Percentiles rank a stretch among this genome's conserved stretches.
phyloP scores from a whole-genome alignment of 2,329 filamentous ascomycete genomes.

The Alternaria conjuncta region DNA sequence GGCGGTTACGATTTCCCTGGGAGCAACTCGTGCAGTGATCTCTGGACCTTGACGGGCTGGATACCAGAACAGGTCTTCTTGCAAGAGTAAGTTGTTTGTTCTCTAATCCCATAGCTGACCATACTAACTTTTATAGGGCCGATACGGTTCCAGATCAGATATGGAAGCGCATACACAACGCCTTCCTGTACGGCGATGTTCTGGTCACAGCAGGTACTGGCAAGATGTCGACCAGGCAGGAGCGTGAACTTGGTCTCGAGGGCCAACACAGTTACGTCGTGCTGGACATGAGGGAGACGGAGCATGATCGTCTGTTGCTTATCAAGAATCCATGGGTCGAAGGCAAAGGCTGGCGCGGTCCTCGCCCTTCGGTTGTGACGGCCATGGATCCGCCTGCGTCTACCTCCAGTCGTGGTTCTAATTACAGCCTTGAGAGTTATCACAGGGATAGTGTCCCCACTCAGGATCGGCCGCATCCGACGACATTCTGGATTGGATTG shows the following conservation, averaged over 20 bases:
- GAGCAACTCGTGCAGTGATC: conserved; percentile 93
- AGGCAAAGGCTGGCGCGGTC: conserved; percentile 74
- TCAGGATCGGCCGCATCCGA: conserved; percentile 58
- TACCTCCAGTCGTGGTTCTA: conserved; percentile 21
- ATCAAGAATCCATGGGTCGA: conserved; percentile 97
- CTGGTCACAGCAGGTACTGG: conserved; percentile 91
- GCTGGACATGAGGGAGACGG: conserved; percentile 73
- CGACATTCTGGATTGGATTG: conserved; percentile 93
- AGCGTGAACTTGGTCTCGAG: conserved; percentile 80
- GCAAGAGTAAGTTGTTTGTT: conserved; percentile 63
- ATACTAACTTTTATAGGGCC: conserved; percentile 60
- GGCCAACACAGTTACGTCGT: conserved; percentile 95
- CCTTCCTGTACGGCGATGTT: conserved; percentile 79
- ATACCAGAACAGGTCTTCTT: conserved; percentile 95
- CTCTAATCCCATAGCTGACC: not conserved
- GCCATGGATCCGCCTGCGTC: conserved; percentile 25
- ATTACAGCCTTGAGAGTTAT: conserved; percentile 26
- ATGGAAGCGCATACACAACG: conserved; percentile 77
- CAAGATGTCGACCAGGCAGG: conserved; percentile 75
- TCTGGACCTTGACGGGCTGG: conserved; percentile 94
- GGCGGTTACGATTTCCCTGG: conserved; percentile 98
- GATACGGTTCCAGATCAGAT: conserved; percentile 77
- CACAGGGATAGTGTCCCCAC: conserved; percentile 37
- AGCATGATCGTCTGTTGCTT: conserved; percentile 71
- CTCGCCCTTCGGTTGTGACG: conserved; percentile 30